phyloP scores from a whole-genome alignment of 2,329 filamentous ascomycete genomes.

The Ophiostoma sp. region DNA sequence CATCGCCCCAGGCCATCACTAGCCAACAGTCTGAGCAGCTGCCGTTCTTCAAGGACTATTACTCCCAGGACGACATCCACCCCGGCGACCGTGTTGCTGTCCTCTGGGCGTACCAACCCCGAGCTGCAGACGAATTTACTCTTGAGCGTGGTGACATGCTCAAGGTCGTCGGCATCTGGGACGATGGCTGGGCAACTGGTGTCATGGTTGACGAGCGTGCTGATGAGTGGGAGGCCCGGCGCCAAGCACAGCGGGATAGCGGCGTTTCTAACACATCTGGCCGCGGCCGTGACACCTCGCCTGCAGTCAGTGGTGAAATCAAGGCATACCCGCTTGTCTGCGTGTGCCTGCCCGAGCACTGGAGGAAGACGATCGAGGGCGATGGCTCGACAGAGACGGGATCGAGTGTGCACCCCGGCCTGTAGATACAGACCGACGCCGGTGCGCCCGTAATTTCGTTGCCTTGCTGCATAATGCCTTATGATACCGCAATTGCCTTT shows the following conservation, averaged over 20 bases:
- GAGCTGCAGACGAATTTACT: constrained; percentile 86
- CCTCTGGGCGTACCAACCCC: constrained; percentile 94
- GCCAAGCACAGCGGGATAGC: constrained; percentile 79
- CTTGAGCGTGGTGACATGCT: constrained; percentile 96
- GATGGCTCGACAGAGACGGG: constrained; percentile 65
- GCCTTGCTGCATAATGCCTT: constrained; percentile 32
- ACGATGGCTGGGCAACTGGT: constrained; percentile 97
- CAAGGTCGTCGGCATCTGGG: constrained; percentile 97
- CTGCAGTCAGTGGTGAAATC: constrained; percentile 70
- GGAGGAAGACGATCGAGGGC: constrained; percentile 93
- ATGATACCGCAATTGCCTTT: constrained; percentile 28
- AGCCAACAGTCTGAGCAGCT: constrained; percentile 95
- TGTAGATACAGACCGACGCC: constrained; percentile 10
- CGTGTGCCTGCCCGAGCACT: constrained; percentile 90
- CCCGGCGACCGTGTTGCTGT: constrained; percentile 84
- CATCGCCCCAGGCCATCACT: constrained; percentile 74
- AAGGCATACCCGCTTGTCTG: constrained; percentile 97
- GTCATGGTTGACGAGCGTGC: constrained; percentile 75
- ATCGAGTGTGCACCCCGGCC: constrained; percentile 40
- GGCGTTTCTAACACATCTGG: constrained; percentile 80
- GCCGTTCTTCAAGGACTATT: constrained; percentile 97
- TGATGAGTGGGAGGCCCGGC: constrained; percentile 79
- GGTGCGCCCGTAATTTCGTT: not conserved
- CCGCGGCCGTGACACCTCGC: constrained; percentile 54
- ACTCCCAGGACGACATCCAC: constrained; percentile 93